These are phyloP conservation scores for Oryza punctata DNA, from an alignment of 176 grass and related monocot species.

Conservation along the genomic window DNA sequence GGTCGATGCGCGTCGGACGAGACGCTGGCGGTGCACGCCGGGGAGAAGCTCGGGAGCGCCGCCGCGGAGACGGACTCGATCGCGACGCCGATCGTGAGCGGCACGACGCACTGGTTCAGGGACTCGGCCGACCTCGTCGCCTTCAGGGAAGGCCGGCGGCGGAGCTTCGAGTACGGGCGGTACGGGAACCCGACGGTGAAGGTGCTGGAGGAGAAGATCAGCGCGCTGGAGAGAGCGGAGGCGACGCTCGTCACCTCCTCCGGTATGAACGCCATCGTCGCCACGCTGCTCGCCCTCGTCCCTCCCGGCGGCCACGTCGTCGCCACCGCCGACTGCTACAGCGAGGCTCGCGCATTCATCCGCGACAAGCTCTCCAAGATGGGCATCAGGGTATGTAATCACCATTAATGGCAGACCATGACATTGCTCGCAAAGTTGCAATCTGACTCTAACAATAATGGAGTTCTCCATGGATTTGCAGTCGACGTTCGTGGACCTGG, in stretches of 20 bases:
- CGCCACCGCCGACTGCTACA: constrained; percentile 76
- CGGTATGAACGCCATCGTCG: constrained; percentile 87
- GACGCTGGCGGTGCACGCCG: constrained; percentile 76
- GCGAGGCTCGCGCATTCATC: constrained; percentile 77
- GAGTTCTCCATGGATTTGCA: constrained; percentile 23
- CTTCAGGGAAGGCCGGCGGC: constrained; percentile 77
- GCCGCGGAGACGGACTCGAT: constrained; percentile 51
- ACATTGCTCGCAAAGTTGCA: neutral
- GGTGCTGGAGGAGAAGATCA: constrained; percentile 81
- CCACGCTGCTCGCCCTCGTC: constrained; percentile 61
- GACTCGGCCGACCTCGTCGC: constrained; percentile 68
- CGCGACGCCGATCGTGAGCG: constrained; percentile 72
- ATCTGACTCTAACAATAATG: constrained; percentile 20
- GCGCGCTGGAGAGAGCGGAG: constrained; percentile 74
- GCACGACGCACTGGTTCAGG: constrained; percentile 82
- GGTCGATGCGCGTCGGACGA: constrained; percentile 50
- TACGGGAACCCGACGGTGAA: constrained; percentile 78
- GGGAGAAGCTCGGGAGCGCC: constrained; percentile 61
- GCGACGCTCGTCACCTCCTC: constrained; percentile 77
- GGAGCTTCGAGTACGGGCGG: constrained; percentile 78
- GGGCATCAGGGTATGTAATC: constrained; percentile 58
- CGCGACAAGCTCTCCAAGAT: constrained; percentile 65
- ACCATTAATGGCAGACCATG: neutral
- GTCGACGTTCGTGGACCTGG: constrained; percentile 69
- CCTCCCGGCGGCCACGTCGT: constrained; percentile 68